Percentiles rank a stretch among this genome's conserved stretches.
Conservation (phyloP, 2,329 filamentous ascomycete species). For the Leptographium wingfieldii region DNA sequence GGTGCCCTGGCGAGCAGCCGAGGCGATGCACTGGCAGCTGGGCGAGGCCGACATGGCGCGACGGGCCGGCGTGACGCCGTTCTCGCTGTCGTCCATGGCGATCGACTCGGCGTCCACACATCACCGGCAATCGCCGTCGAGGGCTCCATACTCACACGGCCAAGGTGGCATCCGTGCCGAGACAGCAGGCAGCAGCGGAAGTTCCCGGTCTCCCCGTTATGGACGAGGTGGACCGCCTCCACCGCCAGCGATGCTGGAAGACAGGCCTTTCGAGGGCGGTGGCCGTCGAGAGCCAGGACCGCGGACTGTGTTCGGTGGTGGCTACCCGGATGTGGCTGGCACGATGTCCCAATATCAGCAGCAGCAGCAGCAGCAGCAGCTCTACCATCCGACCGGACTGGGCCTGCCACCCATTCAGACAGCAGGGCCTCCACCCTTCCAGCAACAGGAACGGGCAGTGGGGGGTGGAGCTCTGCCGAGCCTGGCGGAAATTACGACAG, state of each 20-base stretch:
- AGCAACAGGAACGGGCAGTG: constrained; percentile 1
- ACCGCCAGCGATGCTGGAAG: background rate
- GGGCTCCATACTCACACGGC: constrained; percentile 11
- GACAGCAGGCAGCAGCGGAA: constrained; percentile 23
- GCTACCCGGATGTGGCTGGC: background rate
- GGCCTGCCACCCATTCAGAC: constrained; percentile 42
- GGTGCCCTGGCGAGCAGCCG: constrained; percentile 86
- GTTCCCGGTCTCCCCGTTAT: constrained; percentile 28
- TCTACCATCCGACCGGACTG: constrained; percentile 19
- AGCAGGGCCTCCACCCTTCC: constrained; percentile 1
- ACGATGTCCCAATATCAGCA: background rate
- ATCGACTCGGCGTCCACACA: constrained; percentile 21
- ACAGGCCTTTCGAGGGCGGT: background rate
- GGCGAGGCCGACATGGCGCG: constrained; percentile 90
- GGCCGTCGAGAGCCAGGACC: background rate
- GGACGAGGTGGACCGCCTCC: constrained; percentile 17
- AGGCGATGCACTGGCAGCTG: constrained; percentile 97
- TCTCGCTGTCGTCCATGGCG: constrained; percentile 49
- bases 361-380: constrained; percentile 18
- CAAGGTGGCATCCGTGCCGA: no score
- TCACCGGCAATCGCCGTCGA: constrained; percentile 26
- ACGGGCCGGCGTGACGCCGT: constrained; percentile 79
- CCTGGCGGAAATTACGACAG: constrained; percentile 51
- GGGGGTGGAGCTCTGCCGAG: constrained; percentile 40
- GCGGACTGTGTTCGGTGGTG: background rate